Evolutionary conservation across 306 rosid genomes (phyloP).

Genomic region (Vigna radiata): DNA sequence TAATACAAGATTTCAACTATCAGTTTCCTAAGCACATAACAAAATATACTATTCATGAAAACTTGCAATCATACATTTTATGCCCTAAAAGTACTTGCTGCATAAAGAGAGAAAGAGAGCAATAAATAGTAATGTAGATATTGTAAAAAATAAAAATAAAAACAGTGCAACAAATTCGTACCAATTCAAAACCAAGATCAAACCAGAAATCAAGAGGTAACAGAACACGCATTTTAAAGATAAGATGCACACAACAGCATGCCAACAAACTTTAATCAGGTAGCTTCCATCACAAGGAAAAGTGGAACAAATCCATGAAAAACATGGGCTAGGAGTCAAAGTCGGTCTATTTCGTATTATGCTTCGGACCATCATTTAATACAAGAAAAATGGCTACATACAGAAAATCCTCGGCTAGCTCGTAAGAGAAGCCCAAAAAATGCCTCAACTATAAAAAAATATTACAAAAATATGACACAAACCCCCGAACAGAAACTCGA

Average conservation of each 20-base stretch:
- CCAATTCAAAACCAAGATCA: background rate
- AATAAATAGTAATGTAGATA: background rate
- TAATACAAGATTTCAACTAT: background rate
- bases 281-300: background rate
- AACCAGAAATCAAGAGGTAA: conserved; percentile 18
- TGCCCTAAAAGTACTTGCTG: background rate
- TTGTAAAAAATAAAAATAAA: no score
- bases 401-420: conserved; percentile 65
- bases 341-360: conserved; percentile 49
- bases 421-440: conserved; percentile 65
- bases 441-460: conserved; percentile 78
- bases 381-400: conserved; percentile 55
- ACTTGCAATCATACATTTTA: background rate
- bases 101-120: background rate
- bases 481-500: conserved; percentile 47
- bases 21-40: no score
- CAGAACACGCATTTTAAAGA: background rate
- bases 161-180: background rate
- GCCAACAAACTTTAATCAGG: background rate
- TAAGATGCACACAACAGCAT: conserved; percentile 18
- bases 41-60: background rate
- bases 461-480: conserved; percentile 72
- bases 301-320: conserved; percentile 21
- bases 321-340: conserved; percentile 37
- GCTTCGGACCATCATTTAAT: conserved; percentile 44